Evolutionary conservation across 192 early-diverging fungal species (phyloP).

Genomic region (Rhizoclosmatium globosum): DNA sequence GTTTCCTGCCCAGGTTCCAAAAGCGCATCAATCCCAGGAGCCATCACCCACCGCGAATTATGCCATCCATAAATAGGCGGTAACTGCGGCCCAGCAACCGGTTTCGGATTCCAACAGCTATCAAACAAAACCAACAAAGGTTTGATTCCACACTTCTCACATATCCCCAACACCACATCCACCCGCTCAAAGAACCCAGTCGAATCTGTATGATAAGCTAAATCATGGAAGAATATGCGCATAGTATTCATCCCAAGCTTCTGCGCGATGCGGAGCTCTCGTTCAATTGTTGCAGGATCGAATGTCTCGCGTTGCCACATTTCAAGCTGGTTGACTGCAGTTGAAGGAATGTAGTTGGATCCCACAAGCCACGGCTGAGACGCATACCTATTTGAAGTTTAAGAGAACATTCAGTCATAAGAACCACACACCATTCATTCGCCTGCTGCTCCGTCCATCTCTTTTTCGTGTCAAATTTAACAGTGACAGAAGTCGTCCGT

Average conservation of each 20-base stretch:
- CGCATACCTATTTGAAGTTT: neutral
- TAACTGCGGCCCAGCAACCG: neutral
- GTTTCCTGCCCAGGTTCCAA: neutral
- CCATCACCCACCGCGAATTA: slow-evolving; percentile 12
- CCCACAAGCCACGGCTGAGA: slow-evolving; percentile 14
- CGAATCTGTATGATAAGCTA: neutral
- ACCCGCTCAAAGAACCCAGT: neutral
- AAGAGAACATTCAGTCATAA: too few relatives aligned
- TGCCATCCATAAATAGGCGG: neutral
- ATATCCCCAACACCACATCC: neutral
- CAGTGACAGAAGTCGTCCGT: too few relatives aligned
- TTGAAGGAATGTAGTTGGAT: slow-evolving; percentile 19
- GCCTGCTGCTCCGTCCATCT: too few relatives aligned
- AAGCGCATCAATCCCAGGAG: slow-evolving; percentile 5
- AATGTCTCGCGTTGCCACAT: slow-evolving; percentile 15
- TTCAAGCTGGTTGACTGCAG: slow-evolving; percentile 18
- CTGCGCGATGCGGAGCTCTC: slow-evolving; percentile 1
- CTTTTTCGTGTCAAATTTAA: too few relatives aligned
- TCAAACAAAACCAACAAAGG: slow-evolving; percentile 17
- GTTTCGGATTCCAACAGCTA: neutral
- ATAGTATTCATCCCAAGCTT: slow-evolving; percentile 14
- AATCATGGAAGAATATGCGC: slow-evolving; percentile 21
- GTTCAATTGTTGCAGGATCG: slow-evolving; percentile 10
- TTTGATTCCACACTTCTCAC: neutral
- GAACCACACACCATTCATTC: too few relatives aligned